Conservation (phyloP, 2,329 filamentous ascomycete genomes). For the Neocucurbitaria cava region DNA sequence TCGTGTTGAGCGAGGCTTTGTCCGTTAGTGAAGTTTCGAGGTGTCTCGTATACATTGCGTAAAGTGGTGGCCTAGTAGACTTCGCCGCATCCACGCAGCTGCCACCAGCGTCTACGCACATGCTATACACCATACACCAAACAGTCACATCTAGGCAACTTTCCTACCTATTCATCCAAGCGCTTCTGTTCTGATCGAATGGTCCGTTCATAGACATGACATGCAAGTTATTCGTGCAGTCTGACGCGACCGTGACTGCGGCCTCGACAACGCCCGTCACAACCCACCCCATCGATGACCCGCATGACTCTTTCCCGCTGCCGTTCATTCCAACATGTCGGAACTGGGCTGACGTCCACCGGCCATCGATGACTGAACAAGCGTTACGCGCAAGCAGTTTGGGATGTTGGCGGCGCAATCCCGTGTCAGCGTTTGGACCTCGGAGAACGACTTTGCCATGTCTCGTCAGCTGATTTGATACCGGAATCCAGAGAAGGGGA, state of each 20-base stretch:
- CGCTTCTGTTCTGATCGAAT: neutral
- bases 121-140: neutral
- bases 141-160: neutral
- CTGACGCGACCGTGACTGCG: no score
- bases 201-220: no score
- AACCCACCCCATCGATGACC: slow-evolving; percentile 20
- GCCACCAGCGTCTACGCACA: slow-evolving; percentile 12
- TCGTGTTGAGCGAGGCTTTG: neutral
- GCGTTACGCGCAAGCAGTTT: slow-evolving; percentile 17
- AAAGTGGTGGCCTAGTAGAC: neutral
- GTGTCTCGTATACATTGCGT: neutral
- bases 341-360: neutral
- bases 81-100: slow-evolving; percentile 1
- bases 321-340: slow-evolving; percentile 7
- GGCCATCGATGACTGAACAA: neutral
- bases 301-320: slow-evolving; percentile 11
- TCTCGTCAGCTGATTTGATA: slow-evolving; percentile 12
- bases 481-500: slow-evolving; percentile 2
- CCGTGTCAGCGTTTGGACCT: slow-evolving; percentile 1
- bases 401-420: slow-evolving; percentile 18
- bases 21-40: neutral
- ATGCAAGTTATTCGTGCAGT: neutral
- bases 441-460: no score
- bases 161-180: neutral
- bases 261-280: no score